Evolutionary conservation across 306 rosid genomes (phyloP).

Genomic region (Acacia crassicarpa): DNA sequence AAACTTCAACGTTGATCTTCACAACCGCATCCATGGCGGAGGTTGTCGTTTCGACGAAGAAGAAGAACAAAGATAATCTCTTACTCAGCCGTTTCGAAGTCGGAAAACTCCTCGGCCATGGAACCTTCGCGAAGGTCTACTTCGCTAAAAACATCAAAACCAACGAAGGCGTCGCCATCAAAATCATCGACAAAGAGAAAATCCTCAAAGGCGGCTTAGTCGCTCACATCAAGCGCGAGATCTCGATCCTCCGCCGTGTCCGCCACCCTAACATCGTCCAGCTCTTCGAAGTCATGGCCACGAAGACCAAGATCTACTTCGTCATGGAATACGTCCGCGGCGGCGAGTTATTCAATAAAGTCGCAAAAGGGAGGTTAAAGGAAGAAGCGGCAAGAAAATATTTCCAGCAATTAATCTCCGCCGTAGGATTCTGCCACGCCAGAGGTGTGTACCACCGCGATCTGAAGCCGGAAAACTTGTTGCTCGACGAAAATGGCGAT

Average conservation of each 20-base stretch:
- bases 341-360: slow-evolving; percentile 63
- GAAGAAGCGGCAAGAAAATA: slow-evolving; percentile 53
- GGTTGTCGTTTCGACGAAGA: background rate
- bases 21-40: slow-evolving; percentile 32
- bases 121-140: slow-evolving; percentile 64
- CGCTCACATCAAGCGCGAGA: slow-evolving; percentile 61
- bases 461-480: slow-evolving; percentile 57
- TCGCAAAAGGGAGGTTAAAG: slow-evolving; percentile 50
- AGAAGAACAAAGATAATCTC: slow-evolving; percentile 25
- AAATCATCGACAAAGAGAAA: slow-evolving; percentile 55
- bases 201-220: slow-evolving; percentile 45
- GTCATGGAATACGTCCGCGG: slow-evolving; percentile 62
- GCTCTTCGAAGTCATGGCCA: slow-evolving; percentile 70
- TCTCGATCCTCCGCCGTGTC: slow-evolving; percentile 62
- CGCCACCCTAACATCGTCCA: slow-evolving; percentile 67
- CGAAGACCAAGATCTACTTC: slow-evolving; percentile 58
- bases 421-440: slow-evolving; percentile 56
- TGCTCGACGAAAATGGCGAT: slow-evolving; percentile 52
- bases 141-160: slow-evolving; percentile 50
- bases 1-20: background rate
- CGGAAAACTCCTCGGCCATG: slow-evolving; percentile 60
- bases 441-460: slow-evolving; percentile 65
- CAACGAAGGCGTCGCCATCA: slow-evolving; percentile 53
- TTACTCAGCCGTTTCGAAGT: slow-evolving; percentile 46
- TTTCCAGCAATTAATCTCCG: slow-evolving; percentile 62